Base-by-base conservation (phyloP, 2,329 filamentous ascomycete genomes). In the Chaetothyriales sp. region DNA sequence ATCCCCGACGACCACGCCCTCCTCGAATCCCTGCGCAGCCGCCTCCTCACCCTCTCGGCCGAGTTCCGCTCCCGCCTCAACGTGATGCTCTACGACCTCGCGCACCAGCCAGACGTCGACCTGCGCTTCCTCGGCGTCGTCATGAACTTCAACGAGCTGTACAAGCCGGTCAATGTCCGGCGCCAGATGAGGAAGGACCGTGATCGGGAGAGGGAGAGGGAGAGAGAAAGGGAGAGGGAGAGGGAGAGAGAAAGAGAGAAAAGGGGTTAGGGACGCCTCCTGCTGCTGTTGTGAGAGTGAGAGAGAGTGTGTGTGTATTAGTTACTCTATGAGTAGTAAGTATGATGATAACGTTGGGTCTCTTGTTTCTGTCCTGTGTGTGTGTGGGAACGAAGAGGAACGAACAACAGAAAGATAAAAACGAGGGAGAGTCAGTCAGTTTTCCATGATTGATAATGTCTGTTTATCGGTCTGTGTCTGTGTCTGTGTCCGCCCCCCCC, bases 111-210 rank as follows among this genome's bases (percentile, higher is more conserved):
- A 0, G 92, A 98, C 65, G 82, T 89, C 48, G 92, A 98, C 66
- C 86, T 98, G 81, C 77, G 90, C 50, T 96, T 96, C 73, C 70
- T 98, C 58, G 92, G 87, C 42, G 88, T 96, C 46, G 86, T 92
- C 43, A 96, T 98, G 87, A 98, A 96, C 69, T 98, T 96, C 68
- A 98, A 98, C 68, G 90, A 96, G 65, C 85, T 94, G 22, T 96
- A 96, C 67, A 79, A 86, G 67, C 85, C 86, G 12, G 78, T 81
- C 44, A 75, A 81, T 61, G 77, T 81, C 64, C 80, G 81, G 68
- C 69, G 75, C 52, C 62, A 64, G 39, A 61, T 63, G 43, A 57
- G 57, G 19, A 52, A 59, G 43, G 52, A 61, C 12, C 61, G 61
- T 18, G 66, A 53, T 39, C 49, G 54, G 18, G 56, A 58, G 48